A percentile compares a stretch with the other conserved stretches of the same genome.
Evolutionary conservation across 2,329 filamentous ascomycete genomes (phyloP).

Genomic region (Beauveria caledonica): DNA sequence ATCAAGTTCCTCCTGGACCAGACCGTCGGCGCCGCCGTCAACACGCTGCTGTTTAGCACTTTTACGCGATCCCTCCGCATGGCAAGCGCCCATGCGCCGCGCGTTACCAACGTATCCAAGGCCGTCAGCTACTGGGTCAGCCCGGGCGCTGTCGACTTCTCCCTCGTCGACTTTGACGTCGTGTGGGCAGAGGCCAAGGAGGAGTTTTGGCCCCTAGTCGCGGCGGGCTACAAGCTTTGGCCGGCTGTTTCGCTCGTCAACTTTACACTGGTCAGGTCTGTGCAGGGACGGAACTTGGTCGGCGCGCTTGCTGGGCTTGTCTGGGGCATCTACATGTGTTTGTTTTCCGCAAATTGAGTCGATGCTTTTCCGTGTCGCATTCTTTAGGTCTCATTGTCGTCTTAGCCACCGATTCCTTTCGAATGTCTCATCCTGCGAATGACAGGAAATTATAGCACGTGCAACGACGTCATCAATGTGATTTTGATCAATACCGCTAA

Average conservation of each 20-base stretch:
- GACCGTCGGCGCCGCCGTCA: constrained; percentile 54
- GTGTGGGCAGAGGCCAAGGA: constrained; percentile 36
- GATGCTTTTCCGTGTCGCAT: neutral
- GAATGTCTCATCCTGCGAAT: neutral
- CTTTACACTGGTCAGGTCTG: constrained; percentile 60
- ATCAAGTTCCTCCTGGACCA: constrained; percentile 64
- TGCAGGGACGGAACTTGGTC: constrained; percentile 61
- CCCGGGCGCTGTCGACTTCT: constrained; percentile 35
- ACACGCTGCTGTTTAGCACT: constrained; percentile 56
- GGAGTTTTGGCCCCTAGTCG: constrained; percentile 57
- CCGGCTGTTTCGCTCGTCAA: constrained; percentile 61
- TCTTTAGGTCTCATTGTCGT: neutral
- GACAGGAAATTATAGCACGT: neutral
- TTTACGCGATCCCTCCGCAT: constrained; percentile 49
- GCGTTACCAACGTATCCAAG: constrained; percentile 27
- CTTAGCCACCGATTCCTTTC: neutral
- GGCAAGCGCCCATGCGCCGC: constrained; percentile 36
- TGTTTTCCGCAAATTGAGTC: constrained; percentile 37
- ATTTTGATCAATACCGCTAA: neutral
- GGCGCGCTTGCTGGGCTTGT: constrained; percentile 63
- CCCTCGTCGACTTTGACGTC: constrained; percentile 33
- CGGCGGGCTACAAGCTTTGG: constrained; percentile 63
- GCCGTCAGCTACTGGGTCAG: constrained; percentile 28
- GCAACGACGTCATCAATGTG: neutral
- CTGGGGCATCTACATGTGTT: constrained; percentile 70